Evolutionary conservation across 805 yeast genomes (phyloP).

Genomic region (Teunomyces panamensis): DNA sequence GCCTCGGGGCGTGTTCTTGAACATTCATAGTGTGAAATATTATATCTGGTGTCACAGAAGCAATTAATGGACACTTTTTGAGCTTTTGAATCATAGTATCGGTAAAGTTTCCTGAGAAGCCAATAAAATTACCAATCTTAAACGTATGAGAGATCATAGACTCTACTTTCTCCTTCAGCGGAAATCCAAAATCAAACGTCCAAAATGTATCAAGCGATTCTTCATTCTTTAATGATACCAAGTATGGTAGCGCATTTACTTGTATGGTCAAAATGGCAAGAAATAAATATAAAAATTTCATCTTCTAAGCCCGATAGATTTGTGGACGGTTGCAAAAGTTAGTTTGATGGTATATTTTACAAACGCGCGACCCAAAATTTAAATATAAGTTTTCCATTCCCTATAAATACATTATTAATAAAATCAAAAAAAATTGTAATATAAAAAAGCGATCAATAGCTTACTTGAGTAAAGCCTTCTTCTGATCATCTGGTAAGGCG

Average conservation of each 20-base stretch:
- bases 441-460: slow-evolving; percentile 3
- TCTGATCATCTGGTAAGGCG: slow-evolving; percentile 35
- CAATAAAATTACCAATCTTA: slow-evolving; percentile 69
- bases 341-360: neutral
- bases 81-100: slow-evolving; percentile 46
- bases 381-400: slow-evolving; percentile 2
- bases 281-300: neutral
- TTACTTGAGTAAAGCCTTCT: slow-evolving; percentile 22
- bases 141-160: slow-evolving; percentile 50
- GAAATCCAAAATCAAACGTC: slow-evolving; percentile 39
- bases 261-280: neutral
- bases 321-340: neutral
- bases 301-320: neutral
- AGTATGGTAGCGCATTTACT: slow-evolving; percentile 22
- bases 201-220: slow-evolving; percentile 49
- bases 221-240: slow-evolving; percentile 51
- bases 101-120: slow-evolving; percentile 63
- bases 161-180: slow-evolving; percentile 40
- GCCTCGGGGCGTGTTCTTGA: slow-evolving; percentile 56
- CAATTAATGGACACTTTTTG: slow-evolving; percentile 58
- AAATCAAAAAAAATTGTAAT: slow-evolving; percentile 3
- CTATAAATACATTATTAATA: slow-evolving; percentile 1
- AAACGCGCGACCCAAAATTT: neutral
- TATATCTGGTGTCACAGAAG: slow-evolving; percentile 67
- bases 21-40: slow-evolving; percentile 53